Evolutionary conservation across 225 moss, liverwort and hornwort species (phyloP).

Genomic region (Asterella californica): DNA sequence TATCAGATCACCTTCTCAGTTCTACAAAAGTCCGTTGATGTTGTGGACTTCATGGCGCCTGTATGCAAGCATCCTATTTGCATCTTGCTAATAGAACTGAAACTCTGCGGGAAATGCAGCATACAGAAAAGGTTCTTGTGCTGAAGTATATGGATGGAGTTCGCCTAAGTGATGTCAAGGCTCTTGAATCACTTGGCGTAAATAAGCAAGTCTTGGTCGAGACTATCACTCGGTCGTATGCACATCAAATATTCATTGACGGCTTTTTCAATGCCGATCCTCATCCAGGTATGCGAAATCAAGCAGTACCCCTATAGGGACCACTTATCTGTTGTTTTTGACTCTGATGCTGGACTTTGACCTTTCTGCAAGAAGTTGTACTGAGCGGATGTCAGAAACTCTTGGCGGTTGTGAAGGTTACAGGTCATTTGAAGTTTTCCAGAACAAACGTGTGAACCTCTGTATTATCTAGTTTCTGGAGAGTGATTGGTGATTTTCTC

Average conservation of each 20-base stretch:
- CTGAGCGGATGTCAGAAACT: background rate
- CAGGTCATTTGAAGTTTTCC: no score
- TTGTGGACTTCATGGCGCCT: no score
- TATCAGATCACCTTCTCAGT: no score
- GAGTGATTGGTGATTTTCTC: background rate
- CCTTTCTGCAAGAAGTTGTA: no score
- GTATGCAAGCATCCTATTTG: no score
- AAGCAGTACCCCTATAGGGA: background rate
- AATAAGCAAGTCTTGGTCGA: conserved; percentile 78
- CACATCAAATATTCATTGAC: conserved; percentile 92
- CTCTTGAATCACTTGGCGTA: conserved; percentile 70
- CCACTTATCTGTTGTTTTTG: background rate
- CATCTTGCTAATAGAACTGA: background rate
- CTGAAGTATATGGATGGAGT: conserved; percentile 97
- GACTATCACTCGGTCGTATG: conserved; percentile 88
- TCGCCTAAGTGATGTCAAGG: conserved; percentile 77
- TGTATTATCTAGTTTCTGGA: no score
- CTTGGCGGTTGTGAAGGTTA: no score
- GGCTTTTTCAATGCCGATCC: conserved; percentile 99
- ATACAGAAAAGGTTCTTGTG: conserved; percentile 81
- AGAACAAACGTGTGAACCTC: no score
- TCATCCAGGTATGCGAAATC: conserved; percentile 64
- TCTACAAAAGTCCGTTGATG: no score
- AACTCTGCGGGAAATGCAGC: conserved; percentile 42
- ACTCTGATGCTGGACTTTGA: background rate